A percentile compares a stretch with the other conserved stretches of the same genome.
Conservation (phyloP, 306 rosid genomes). For the Quercus gilva region DNA sequence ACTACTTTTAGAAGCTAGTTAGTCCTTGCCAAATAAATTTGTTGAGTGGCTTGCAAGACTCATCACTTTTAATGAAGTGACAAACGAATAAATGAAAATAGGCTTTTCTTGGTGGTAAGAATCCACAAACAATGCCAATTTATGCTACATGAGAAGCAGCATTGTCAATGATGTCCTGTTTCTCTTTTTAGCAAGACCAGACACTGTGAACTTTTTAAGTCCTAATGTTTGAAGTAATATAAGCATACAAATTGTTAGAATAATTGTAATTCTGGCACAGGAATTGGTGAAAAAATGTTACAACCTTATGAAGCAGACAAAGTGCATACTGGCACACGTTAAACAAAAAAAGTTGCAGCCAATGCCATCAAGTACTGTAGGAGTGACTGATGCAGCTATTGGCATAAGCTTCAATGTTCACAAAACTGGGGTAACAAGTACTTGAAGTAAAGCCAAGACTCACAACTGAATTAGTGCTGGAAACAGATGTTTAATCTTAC, state of each 20-base stretch:
- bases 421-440: conserved; percentile 14
- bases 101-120: neutral
- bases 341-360: conserved; percentile 11
- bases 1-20: neutral
- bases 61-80: neutral
- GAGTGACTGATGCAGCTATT: conserved; percentile 30
- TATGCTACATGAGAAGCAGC: neutral
- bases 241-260: neutral
- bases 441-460: conserved; percentile 12
- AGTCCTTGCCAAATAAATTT: neutral
- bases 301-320: conserved; percentile 30
- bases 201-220: neutral
- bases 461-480: neutral
- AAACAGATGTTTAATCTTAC: neutral
- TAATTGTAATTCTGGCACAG: conserved; percentile 7
- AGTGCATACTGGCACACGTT: conserved; percentile 9
- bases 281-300: conserved; percentile 40
- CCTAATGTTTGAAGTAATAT: neutral
- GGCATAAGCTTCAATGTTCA: conserved; percentile 16
- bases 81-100: neutral
- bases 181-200: neutral
- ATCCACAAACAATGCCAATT: neutral
- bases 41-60: neutral
- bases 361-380: conserved; percentile 27
- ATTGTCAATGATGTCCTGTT: neutral